Evolutionary conservation across 306 rosid genomes (phyloP).

Genomic region (Lagenaria siceraria): DNA sequence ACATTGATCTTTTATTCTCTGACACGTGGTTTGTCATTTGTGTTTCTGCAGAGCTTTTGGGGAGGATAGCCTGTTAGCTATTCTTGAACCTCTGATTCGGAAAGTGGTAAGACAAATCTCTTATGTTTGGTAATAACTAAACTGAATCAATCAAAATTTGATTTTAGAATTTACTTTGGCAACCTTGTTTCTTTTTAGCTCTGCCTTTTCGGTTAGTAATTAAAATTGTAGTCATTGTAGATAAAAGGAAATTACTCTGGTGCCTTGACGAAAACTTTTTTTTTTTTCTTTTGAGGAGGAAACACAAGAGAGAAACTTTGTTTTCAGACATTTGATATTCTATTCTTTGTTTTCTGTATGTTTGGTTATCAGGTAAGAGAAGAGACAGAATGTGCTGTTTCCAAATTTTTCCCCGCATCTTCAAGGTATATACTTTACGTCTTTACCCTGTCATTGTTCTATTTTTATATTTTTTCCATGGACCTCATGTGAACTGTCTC

Average conservation of each 20-base stretch:
- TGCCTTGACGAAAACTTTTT: not conserved
- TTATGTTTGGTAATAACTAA: not conserved
- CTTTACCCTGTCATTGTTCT: not conserved
- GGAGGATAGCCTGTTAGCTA: not conserved
- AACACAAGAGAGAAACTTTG: not conserved
- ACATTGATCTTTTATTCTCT: not conserved
- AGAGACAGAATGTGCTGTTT: not conserved
- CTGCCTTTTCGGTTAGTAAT: not conserved
- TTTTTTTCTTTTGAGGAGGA: not conserved
- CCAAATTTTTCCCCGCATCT: not conserved
- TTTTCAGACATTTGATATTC: not conserved
- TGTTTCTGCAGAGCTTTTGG: constrained; percentile 3
- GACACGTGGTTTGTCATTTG: not conserved
- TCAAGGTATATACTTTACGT: constrained; percentile 5
- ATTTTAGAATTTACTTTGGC: not conserved
- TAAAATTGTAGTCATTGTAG: not conserved
- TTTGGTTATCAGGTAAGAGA: constrained; percentile 9
- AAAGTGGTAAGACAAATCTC: constrained; percentile 4
- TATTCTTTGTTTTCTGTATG: not conserved
- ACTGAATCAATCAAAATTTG: not conserved
- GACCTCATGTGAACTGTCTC: not conserved
- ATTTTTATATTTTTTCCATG: not conserved
- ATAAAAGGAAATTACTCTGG: not conserved
- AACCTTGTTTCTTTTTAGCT: not conserved
- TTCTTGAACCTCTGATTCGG: constrained; percentile 6